Conservation (phyloP, 768 basidiomycete genomes). For the Saitozyma podzolica region DNA sequence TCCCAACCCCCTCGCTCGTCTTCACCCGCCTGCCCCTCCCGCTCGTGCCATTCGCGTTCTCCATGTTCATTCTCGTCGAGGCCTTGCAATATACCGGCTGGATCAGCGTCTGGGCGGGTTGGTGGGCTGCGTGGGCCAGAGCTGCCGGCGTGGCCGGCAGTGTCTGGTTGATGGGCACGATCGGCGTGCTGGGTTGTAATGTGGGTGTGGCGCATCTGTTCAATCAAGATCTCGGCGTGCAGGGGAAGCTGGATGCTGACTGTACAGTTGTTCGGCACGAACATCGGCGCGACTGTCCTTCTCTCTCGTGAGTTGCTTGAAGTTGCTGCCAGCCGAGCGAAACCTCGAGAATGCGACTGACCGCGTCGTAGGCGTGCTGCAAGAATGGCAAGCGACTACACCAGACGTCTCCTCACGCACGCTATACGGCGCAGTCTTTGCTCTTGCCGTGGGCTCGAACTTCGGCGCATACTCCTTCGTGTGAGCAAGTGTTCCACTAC, state of each 20-base stretch:
- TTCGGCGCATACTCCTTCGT: slow-evolving; percentile 88
- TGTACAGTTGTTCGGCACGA: slow-evolving; percentile 68
- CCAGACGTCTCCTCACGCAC: slow-evolving; percentile 33
- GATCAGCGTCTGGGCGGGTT: slow-evolving; percentile 76
- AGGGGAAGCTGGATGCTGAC: neutral
- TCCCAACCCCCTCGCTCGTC: slow-evolving; percentile 67
- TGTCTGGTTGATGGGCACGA: slow-evolving; percentile 68
- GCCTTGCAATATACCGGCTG: slow-evolving; percentile 78
- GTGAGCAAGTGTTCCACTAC: slow-evolving; percentile 11
- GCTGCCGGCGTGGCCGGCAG: slow-evolving; percentile 58
- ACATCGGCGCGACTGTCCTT: slow-evolving; percentile 88
- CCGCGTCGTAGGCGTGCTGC: slow-evolving; percentile 27
- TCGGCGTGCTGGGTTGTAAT: slow-evolving; percentile 75
- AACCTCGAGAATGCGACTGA: neutral
- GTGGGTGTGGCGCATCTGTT: slow-evolving; percentile 38
- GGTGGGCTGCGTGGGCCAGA: slow-evolving; percentile 61
- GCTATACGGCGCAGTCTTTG: slow-evolving; percentile 59
- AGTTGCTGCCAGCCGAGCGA: neutral
- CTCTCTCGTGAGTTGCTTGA: slow-evolving; percentile 61
- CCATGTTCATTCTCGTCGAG: slow-evolving; percentile 91
- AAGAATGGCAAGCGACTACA: slow-evolving; percentile 33
- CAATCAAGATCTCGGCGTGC: neutral
- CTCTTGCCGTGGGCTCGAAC: slow-evolving; percentile 80
- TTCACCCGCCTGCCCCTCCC: slow-evolving; percentile 67
- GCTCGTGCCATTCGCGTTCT: slow-evolving; percentile 86